Evolutionary conservation across 2,329 filamentous ascomycete genomes (phyloP), one percentile per base, ranked within the genome.

Genomic region (Penicillium vulpinum): DNA sequence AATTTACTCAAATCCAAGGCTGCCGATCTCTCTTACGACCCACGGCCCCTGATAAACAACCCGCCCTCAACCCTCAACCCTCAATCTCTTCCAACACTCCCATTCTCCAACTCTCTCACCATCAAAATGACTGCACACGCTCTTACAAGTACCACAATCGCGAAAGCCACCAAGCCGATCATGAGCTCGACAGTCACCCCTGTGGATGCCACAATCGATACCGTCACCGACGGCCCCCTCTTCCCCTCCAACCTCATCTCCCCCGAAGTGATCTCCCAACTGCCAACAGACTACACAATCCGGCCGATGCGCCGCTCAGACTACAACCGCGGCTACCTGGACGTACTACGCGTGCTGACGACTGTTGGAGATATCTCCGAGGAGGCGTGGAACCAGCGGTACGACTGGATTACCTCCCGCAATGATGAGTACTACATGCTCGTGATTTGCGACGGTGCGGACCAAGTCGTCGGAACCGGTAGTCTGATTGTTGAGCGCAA

Each of bases 401-500:
- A 90, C 77, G 85, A 92, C 63, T 92, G 88, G 84, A 92, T 97
- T 80, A 80, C 82, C 43, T 79, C 81, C 49, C 86, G 88, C 67
- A 86, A 86, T 60, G 88, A 88, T 60, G 86, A 87, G 59, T 97
- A 97, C 80, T 96, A 90, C 75, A 82, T 96, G 56, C 80, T 97
- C 31, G 90, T 93, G 60, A 88, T 97, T 51, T 88, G 91, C 70
- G 90, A 97, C 72, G 85, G 76, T 29, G 79, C 83, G 51, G 77
- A 77, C 45, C 81, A 82, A 61, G 85, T 97, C 49, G 94, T 97
- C n/a, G 93, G 90, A 26, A 96, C 92, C 0, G 94, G 94, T 2
- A 89, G 89, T 35, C 78, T 97, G 75, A 85, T 97, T 64, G 91
- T 96, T 47, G 94, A 99, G 85, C 85, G 89, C 77, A 97, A 97